These are phyloP conservation scores for Croton laevigatus DNA, from an alignment of 441 rosid genomes.

Conservation along the genomic window DNA sequence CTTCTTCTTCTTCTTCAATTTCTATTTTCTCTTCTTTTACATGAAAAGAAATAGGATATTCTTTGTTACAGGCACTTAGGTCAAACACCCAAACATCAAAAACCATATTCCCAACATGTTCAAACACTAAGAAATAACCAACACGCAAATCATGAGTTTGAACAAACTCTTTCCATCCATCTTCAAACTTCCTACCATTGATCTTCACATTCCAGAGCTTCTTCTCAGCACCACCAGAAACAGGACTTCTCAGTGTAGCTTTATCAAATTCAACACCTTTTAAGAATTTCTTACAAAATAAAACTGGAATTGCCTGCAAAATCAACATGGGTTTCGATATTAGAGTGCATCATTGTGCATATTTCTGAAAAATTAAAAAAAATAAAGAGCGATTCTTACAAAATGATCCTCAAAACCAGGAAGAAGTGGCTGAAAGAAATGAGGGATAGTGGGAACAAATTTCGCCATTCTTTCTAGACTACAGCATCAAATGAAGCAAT, in stretches of 20 bases:
- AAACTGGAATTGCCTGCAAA: constrained; percentile 24
- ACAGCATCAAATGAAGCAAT: no score
- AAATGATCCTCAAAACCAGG: constrained; percentile 19
- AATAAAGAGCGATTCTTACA: constrained; percentile 3
- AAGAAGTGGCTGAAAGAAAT: constrained; percentile 27
- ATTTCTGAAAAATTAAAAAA: no score
- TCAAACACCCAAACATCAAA: constrained; percentile 24
- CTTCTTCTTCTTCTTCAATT: not conserved
- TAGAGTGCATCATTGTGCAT: no score
- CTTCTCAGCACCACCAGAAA: not conserved
- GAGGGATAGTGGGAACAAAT: constrained; percentile 8
- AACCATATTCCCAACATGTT: constrained; percentile 18
- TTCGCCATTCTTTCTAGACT: not conserved
- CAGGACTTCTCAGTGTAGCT: constrained; percentile 11
- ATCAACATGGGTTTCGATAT: not conserved
- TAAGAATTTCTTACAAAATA: constrained; percentile 15
- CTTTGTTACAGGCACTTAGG: constrained; percentile 17
- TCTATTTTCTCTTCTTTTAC: constrained; percentile 2
- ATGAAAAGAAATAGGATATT: not conserved
- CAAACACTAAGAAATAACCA: constrained; percentile 26
- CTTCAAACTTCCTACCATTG: constrained; percentile 11
- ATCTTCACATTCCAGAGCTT: constrained; percentile 22
- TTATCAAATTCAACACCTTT: not conserved
- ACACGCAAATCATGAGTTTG: constrained; percentile 21
- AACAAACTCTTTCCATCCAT: constrained; percentile 27